Conservation (phyloP, 306 rosid species). For the Delonix regia region DNA sequence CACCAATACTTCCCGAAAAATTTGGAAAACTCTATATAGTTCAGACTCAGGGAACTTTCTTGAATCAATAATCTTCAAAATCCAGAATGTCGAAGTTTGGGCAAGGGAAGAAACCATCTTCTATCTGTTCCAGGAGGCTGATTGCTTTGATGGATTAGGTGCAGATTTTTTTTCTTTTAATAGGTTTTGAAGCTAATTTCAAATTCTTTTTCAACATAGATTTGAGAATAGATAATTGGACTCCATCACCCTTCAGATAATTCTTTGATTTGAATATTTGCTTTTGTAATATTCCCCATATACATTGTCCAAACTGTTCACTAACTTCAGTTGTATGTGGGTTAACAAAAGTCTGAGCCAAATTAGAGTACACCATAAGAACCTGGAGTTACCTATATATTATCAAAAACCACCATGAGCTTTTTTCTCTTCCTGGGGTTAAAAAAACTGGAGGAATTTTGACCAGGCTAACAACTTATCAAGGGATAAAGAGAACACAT, state of each 20-base stretch:
- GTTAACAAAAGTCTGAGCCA: conserved; percentile 69
- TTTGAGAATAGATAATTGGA: conserved; percentile 69
- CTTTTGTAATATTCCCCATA: conserved; percentile 88
- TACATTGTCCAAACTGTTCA: conserved; percentile 91
- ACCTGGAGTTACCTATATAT: conserved; percentile 82
- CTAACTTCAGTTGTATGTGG: conserved; percentile 85
- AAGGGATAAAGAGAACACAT: background rate
- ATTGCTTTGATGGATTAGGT: conserved; percentile 59
- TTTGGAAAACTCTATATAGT: conserved; percentile 57
- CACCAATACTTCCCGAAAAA: conserved; percentile 58
- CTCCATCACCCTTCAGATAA: conserved; percentile 73
- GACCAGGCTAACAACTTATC: no score
- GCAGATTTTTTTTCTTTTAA: conserved; percentile 70
- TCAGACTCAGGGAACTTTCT: conserved; percentile 57
- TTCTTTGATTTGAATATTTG: conserved; percentile 82
- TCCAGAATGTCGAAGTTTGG: conserved; percentile 84
- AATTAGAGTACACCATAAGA: conserved; percentile 71
- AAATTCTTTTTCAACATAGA: conserved; percentile 73
- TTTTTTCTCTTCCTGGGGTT: background rate
- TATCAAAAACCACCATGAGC: conserved; percentile 22
- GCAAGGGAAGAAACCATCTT: conserved; percentile 76
- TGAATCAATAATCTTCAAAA: conserved; percentile 76
- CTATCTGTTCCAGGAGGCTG: conserved; percentile 64
- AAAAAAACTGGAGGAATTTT: no score
- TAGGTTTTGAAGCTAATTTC: conserved; percentile 84